Conservation (phyloP, 805 yeast species). For the Hanseniaspora valbyensis region DNA sequence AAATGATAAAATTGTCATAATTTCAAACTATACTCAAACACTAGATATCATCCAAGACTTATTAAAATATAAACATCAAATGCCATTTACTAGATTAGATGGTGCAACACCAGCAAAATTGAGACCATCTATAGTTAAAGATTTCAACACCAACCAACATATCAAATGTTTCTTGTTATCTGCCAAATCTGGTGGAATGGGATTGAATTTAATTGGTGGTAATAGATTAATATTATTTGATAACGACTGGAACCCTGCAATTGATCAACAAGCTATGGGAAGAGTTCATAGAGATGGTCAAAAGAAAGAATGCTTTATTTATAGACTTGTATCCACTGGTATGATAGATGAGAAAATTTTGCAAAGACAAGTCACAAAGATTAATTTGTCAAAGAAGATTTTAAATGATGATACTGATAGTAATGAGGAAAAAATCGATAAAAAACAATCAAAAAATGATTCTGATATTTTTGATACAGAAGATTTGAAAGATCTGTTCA, state of each 20-base stretch:
- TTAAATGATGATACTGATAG: conserved; percentile 30
- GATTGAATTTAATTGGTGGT: conserved; percentile 82
- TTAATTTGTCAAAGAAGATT: conserved; percentile 64
- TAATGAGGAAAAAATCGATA: conserved; percentile 32
- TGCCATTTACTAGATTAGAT: conserved; percentile 58
- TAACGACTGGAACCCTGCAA: conserved; percentile 94
- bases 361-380: conserved; percentile 82
- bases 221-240: conserved; percentile 75
- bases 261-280: conserved; percentile 91
- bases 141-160: conserved; percentile 46
- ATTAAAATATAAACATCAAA: conserved; percentile 36
- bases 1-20: conserved; percentile 78
- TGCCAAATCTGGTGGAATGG: conserved; percentile 89
- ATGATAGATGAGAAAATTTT: conserved; percentile 88
- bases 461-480: conserved; percentile 51
- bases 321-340: conserved; percentile 77
- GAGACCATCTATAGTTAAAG: conserved; percentile 54
- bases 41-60: conserved; percentile 63
- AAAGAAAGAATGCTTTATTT: conserved; percentile 60
- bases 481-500: conserved; percentile 68
- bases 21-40: conserved; percentile 91
- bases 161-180: conserved; percentile 51
- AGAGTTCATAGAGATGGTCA: conserved; percentile 94
- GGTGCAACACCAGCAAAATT: conserved; percentile 66
- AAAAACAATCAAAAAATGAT: conserved; percentile 20